These are phyloP conservation scores for Auricularia sp. DNA, from an alignment of 768 basidiomycete genomes.

Conservation along the genomic window DNA sequence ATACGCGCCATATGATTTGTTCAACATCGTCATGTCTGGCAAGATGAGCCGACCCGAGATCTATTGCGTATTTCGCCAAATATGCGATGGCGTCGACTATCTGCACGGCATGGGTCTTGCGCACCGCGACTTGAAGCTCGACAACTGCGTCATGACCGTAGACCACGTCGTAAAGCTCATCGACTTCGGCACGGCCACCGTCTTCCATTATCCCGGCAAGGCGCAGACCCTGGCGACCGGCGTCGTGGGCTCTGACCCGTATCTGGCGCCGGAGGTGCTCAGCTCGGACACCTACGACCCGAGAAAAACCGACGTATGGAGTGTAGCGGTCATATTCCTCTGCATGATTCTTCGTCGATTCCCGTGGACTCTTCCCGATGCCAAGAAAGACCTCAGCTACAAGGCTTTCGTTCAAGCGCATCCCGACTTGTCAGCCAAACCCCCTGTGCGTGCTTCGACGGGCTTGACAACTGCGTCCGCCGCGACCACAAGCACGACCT, in stretches of 20 bases:
- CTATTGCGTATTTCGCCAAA: constrained; percentile 98
- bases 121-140: constrained; percentile 96
- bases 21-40: constrained; percentile 98
- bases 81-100: constrained; percentile 96
- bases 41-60: constrained; percentile 98
- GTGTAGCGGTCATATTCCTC: constrained; percentile 95
- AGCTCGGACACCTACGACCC: constrained; percentile 78
- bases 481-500: constrained; percentile 3
- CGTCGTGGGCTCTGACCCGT: constrained; percentile 94
- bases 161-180: constrained; percentile 95
- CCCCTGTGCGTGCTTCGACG: constrained; percentile 15
- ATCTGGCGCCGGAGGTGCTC: constrained; percentile 95
- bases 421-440: constrained; percentile 62
- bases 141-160: constrained; percentile 98
- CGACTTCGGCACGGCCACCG: constrained; percentile 99
- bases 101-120: constrained; percentile 96
- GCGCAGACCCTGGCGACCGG: constrained; percentile 69
- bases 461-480: background rate
- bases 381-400: constrained; percentile 87
- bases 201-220: constrained; percentile 97
- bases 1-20: constrained; percentile 96
- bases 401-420: constrained; percentile 87
- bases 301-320: constrained; percentile 97
- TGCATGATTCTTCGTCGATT: constrained; percentile 97
- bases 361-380: constrained; percentile 98